Base-by-base conservation (phyloP, 352 stramenopile genomes). In the Thalassiosira livingstoniorum region DNA sequence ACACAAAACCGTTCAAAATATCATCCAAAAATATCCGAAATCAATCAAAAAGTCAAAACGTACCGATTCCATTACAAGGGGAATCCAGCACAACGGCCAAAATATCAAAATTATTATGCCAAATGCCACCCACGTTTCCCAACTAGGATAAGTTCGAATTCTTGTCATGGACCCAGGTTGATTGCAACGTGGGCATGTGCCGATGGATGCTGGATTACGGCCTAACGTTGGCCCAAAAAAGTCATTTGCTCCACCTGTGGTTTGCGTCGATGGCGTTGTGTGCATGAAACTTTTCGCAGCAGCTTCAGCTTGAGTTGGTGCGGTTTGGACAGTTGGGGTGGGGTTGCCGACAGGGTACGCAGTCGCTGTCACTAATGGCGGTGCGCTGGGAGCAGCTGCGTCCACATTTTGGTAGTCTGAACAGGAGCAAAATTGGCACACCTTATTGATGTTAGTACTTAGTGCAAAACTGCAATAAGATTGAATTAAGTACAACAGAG, bases 21-120 rank as follows among this genome's bases (percentile, higher is more conserved):
- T 0, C 13, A 64, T 18, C 21, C 11, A 43, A 43, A 18, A 23
- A 61, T 3, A 61, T 34, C 5, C 21, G 29, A 1, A 25, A 61
- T 34, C 10, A 5, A 32, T 34, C 2, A 3, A n/a, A n/a, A n/a
- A n/a, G n/a, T 2, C 29, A 1, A 11, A 13, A 58, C 42, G 74
- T 27, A 63, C 65, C 21, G 53, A 35, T 70, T 81, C 73, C 2
- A 57, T 39, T 3, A 81, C 73, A 53, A 81, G 75, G 29, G 73
- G 73, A 0, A 81, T 39, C 73, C 73, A 81, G 58, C 73, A 81
- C 35, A 61, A 37, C 15, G 73, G 73, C 73, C 73, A 81, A 54
- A 81, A 81, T 23, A 81, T 29, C 5, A 75, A 25, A 21, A 81
- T 53, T 29, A 75, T 51, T 32, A 70, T 7, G 32, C 57, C 25